These are phyloP conservation scores for Teratosphaeria viscida DNA, from an alignment of 2,329 filamentous ascomycete species.

Conservation along the genomic window DNA sequence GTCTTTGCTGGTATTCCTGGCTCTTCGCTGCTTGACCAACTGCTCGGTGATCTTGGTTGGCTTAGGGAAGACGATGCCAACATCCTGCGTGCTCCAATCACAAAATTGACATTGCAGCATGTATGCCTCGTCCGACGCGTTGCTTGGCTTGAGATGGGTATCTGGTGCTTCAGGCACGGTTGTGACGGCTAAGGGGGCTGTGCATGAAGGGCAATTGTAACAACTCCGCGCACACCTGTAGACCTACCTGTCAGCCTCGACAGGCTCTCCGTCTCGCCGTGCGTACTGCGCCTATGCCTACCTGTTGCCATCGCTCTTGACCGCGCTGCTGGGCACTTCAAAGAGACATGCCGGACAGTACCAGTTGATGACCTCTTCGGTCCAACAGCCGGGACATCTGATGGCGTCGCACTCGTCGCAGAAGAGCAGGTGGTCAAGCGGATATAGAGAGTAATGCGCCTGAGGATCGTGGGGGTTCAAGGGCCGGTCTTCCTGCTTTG, in stretches of 20 bases:
- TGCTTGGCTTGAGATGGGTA: slow-evolving; percentile 9
- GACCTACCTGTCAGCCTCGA: slow-evolving; percentile 3
- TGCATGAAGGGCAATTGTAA: slow-evolving; percentile 87
- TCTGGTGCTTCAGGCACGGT: slow-evolving; percentile 48
- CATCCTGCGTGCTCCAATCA: slow-evolving; percentile 82
- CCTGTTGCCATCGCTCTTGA: slow-evolving; percentile 90
- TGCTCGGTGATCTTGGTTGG: slow-evolving; percentile 78
- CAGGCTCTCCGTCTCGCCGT: not conserved
- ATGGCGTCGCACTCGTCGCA: slow-evolving; percentile 97
- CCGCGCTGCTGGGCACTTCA: slow-evolving; percentile 85
- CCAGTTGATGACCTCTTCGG: slow-evolving; percentile 88
- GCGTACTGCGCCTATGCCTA: slow-evolving; percentile 32
- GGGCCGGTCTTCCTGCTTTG: slow-evolving; percentile 52
- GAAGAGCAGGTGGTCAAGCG: slow-evolving; percentile 86
- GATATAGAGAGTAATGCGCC: slow-evolving; percentile 85
- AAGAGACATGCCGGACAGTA: slow-evolving; percentile 94
- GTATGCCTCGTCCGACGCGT: slow-evolving; percentile 36
- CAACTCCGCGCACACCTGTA: slow-evolving; percentile 69
- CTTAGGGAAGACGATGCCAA: slow-evolving; percentile 78
- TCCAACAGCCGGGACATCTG: slow-evolving; percentile 80
- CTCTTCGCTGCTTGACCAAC: slow-evolving; percentile 22
- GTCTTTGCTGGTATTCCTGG: slow-evolving; percentile 17
- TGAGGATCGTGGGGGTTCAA: slow-evolving; percentile 80
- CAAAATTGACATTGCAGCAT: slow-evolving; percentile 83
- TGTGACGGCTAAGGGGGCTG: slow-evolving; percentile 66